These are phyloP conservation scores for Wickerhamiella occidentalis DNA, from an alignment of 805 yeast genomes.

Conservation along the genomic window DNA sequence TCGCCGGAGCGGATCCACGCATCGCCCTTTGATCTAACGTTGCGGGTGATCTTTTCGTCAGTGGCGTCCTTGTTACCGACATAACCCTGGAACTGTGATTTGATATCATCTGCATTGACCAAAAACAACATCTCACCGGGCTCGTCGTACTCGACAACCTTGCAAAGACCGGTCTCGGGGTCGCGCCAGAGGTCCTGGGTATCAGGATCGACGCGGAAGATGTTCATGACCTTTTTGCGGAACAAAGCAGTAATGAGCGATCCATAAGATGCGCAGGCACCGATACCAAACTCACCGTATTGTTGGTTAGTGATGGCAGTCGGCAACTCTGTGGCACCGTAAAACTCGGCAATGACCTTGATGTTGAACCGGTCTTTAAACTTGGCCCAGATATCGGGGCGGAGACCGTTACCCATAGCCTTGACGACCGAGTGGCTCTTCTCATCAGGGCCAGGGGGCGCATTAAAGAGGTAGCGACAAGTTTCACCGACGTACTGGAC, in stretches of 20 bases:
- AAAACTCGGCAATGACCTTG: constrained; percentile 72
- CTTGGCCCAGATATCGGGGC: constrained; percentile 77
- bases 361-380: constrained; percentile 70
- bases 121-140: constrained; percentile 84
- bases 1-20: constrained; percentile 89
- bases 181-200: constrained; percentile 60
- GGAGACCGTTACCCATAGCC: constrained; percentile 85
- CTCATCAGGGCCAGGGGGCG: constrained; percentile 53
- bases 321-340: constrained; percentile 90
- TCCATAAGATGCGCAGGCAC: constrained; percentile 80
- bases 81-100: constrained; percentile 79
- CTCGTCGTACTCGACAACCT: constrained; percentile 42
- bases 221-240: constrained; percentile 37
- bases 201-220: constrained; percentile 72
- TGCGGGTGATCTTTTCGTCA: constrained; percentile 54
- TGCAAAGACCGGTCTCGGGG: constrained; percentile 50
- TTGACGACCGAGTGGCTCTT: constrained; percentile 44
- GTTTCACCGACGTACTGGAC: constrained; percentile 93
- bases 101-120: constrained; percentile 51
- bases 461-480: constrained; percentile 67
- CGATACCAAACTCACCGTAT: constrained; percentile 65
- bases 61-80: constrained; percentile 70
- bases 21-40: constrained; percentile 76
- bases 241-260: constrained; percentile 31
- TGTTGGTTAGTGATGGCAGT: constrained; percentile 75